Evolutionary conservation across 352 stramenopile species (phyloP).

Genomic region (Phytophthora colocasiae): DNA sequence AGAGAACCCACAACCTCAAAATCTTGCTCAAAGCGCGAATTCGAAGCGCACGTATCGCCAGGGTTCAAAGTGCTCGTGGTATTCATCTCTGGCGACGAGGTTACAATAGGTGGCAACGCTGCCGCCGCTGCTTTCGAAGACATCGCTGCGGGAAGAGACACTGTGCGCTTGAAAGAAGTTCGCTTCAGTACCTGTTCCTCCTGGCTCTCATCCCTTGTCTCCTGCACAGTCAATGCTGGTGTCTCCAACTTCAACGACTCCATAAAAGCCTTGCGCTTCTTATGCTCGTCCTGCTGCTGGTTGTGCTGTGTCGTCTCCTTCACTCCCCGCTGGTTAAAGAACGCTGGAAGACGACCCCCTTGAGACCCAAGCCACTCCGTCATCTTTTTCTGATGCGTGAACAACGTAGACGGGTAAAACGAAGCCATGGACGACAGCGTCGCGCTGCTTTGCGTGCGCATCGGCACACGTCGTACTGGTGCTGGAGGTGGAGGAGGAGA

Average conservation of each 20-base stretch:
- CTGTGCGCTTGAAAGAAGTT: constrained; percentile 32
- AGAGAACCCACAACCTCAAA: constrained; percentile 74
- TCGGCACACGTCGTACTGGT: constrained; percentile 32
- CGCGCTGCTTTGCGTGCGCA: constrained; percentile 46
- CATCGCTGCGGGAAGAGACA: constrained; percentile 30
- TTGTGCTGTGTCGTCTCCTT: constrained; percentile 31
- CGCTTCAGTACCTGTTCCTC: constrained; percentile 9
- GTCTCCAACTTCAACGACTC: constrained; percentile 34
- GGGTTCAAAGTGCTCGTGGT: not conserved
- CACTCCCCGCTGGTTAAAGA: constrained; percentile 46
- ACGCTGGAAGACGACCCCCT: constrained; percentile 38
- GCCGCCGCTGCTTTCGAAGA: constrained; percentile 25
- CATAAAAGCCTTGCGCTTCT: constrained; percentile 33
- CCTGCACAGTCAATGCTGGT: constrained; percentile 15
- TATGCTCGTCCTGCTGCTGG: constrained; percentile 27
- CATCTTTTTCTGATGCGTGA: constrained; percentile 54
- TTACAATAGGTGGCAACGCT: constrained; percentile 27
- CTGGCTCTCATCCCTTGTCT: constrained; percentile 21
- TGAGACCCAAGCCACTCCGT: constrained; percentile 59
- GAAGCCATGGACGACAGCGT: constrained; percentile 42
- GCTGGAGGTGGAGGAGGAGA: constrained; percentile 17
- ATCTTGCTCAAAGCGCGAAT: constrained; percentile 73
- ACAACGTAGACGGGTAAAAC: constrained; percentile 46
- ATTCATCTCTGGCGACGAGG: constrained; percentile 18
- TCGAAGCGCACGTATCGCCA: constrained; percentile 11